Base-by-base conservation (phyloP, 2,329 filamentous ascomycete genomes). In the Fusarium kyushuense region DNA sequence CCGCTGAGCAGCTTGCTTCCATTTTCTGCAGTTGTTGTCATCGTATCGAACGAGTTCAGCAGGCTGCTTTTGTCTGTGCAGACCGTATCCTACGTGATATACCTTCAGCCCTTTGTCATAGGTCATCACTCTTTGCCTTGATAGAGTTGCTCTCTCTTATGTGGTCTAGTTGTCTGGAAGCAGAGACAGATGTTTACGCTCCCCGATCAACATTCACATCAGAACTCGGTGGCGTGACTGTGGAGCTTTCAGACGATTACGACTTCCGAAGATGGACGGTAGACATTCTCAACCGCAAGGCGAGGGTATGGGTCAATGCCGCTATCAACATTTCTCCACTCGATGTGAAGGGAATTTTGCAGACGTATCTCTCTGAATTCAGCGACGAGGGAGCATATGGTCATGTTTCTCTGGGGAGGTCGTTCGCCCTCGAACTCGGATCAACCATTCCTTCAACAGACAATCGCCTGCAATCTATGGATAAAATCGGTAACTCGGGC, bases 221-320 rank as follows among this genome's bases (percentile, higher is more conserved):
- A 1, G 80, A 85, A 3, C 88, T 92, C 66, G 93, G 92, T 14
- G 88, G 91, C 41, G 92, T 99, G 23, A 90, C 89, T 1, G 87
- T 99, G 23, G 91, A 97, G 74, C 84, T 99, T n/a, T 97, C 96
- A 2, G 96, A 99, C 77, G 93, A 97, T 77, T 97, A 96, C 75
- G 84, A 86, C 4, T 91, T 96, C 76, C 89, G 96, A 54, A 90
- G 90, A 69, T 86, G 85, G 58, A 99, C 96, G 0, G 82, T 99
- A 48, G 90, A 93, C 63, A 86, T 85, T 21, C 86, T 99, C 30
- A 89, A 96, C 76, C 89, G 87, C 63, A 90, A 88, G 70, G 94
- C 94, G 33, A 92, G 89, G 69, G 80, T 79, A 6, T 99, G 96
- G 96, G 90, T 99, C 1, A 89, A 87, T 21, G 83, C 87, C 32